Conservation (phyloP, 176 grass and related monocot genomes). For the Guadua angustifolia region DNA sequence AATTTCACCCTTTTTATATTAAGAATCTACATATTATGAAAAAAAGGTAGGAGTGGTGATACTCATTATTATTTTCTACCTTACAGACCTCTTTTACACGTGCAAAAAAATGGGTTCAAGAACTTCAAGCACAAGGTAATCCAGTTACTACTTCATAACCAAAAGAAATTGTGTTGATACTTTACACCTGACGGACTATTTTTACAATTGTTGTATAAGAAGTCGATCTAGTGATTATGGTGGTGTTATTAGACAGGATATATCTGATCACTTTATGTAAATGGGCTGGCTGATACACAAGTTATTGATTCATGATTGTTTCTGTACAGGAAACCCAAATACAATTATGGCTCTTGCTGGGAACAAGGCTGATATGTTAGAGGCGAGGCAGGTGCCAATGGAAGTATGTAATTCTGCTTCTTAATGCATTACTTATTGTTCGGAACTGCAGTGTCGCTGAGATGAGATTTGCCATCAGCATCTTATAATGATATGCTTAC, state of each 20-base stretch:
- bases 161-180: not conserved
- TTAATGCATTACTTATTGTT: not conserved
- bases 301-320: constrained; percentile 20
- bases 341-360: constrained; percentile 95
- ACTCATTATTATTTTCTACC: constrained; percentile 27
- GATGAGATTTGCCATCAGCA: not conserved
- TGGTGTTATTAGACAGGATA: not conserved
- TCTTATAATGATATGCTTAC: not conserved
- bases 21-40: not conserved
- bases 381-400: constrained; percentile 71
- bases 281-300: not conserved
- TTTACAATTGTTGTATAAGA: not conserved
- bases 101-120: constrained; percentile 96
- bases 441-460: not conserved
- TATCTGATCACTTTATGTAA: not conserved
- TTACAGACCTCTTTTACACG: constrained; percentile 75
- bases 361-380: constrained; percentile 90
- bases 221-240: not conserved
- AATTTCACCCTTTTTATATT: not conserved
- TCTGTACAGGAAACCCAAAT: constrained; percentile 67
- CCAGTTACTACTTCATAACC: not conserved
- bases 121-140: constrained; percentile 91
- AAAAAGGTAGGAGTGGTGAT: not conserved
- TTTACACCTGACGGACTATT: not conserved
- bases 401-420: constrained; percentile 60